A percentile compares a stretch with the other conserved stretches of the same genome.
phyloP scores from a whole-genome alignment of 139 green algal species.

The Edaphochlamys debaryana region DNA sequence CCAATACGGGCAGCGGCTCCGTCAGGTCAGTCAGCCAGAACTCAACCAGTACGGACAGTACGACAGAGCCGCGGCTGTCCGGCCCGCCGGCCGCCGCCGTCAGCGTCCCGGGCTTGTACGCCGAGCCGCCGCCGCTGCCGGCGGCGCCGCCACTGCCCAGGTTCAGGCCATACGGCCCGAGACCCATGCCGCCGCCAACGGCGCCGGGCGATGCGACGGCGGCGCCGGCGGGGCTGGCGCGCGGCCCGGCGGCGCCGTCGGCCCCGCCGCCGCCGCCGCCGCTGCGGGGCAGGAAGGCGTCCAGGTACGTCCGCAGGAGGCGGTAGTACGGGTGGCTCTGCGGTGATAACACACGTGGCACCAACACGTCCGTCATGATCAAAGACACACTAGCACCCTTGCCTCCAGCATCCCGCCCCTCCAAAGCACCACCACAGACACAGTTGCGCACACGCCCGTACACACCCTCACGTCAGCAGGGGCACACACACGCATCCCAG shows the following conservation, averaged over 20 bases:
- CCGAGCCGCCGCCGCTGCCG: not conserved
- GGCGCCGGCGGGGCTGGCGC: not conserved
- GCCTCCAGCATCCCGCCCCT: too few relatives aligned
- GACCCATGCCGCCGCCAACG: not conserved
- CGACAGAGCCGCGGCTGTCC: conserved; percentile 46
- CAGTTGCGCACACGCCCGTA: too few relatives aligned
- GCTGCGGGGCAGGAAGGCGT: conserved; percentile 69
- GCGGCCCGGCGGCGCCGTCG: not conserved
- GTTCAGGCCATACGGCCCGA: not conserved
- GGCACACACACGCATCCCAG: too few relatives aligned
- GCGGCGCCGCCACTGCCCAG: not conserved
- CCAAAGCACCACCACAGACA: too few relatives aligned
- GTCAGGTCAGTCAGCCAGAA: conserved; percentile 84
- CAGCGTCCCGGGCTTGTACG: conserved; percentile 16
- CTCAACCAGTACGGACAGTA: conserved; percentile 78
- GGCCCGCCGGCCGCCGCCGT: conserved; percentile 18
- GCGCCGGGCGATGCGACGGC: not conserved
- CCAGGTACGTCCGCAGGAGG: conserved; percentile 73
- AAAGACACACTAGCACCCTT: too few relatives aligned
- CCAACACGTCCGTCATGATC: too few relatives aligned
- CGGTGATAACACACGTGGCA: not conserved
- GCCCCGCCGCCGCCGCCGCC: not conserved
- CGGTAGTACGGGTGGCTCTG: conserved; percentile 71
- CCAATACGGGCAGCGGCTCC: conserved; percentile 63
- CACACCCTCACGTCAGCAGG: too few relatives aligned